Conservation (phyloP, 108 stramenopile species). For the Chaetoceros muelleri region DNA sequence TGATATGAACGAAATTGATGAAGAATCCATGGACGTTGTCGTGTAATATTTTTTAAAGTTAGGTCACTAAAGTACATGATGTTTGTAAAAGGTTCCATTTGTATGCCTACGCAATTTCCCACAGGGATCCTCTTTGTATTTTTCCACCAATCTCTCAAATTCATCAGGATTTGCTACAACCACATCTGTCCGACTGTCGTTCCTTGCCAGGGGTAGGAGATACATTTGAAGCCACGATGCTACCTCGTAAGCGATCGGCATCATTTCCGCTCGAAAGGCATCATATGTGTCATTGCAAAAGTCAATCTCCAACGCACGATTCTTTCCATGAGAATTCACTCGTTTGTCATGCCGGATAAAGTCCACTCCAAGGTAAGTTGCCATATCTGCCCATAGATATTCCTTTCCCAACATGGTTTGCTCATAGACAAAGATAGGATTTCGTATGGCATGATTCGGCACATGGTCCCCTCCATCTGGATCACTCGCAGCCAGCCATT, state of each 20-base stretch:
- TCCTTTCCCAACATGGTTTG: conserved; percentile 21
- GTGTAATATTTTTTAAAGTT: no score
- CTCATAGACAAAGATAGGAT: conserved; percentile 35
- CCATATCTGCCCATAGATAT: conserved; percentile 12
- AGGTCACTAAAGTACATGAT: no score
- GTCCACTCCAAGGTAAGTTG: conserved; percentile 11
- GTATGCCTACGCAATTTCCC: conserved; percentile 1
- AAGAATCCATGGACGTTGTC: no score
- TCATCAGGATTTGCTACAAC: conserved; percentile 8
- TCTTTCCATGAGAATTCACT: conserved; percentile 9
- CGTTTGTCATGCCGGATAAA: conserved; percentile 9
- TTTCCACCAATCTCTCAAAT: conserved; percentile 2
- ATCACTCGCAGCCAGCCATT: conserved; percentile 13
- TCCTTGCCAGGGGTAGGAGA: conserved; percentile 6
- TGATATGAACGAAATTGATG: no score
- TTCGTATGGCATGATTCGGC: conserved; percentile 7
- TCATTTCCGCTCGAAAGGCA: conserved; percentile 17
- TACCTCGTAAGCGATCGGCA: no score
- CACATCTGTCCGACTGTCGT: conserved; percentile 1
- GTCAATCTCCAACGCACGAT: conserved; percentile 22
- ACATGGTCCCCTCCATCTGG: conserved; percentile 15
- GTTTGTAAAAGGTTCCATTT: no score
- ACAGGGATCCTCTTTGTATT: conserved; percentile 12
- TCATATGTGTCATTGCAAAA: conserved; percentile 24
- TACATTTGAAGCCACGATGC: conserved; percentile 28